Percentiles rank a stretch among this genome's conserved stretches.
phyloP scores from a whole-genome alignment of 306 rosid genomes.

The Cyamopsis tetragonoloba region DNA sequence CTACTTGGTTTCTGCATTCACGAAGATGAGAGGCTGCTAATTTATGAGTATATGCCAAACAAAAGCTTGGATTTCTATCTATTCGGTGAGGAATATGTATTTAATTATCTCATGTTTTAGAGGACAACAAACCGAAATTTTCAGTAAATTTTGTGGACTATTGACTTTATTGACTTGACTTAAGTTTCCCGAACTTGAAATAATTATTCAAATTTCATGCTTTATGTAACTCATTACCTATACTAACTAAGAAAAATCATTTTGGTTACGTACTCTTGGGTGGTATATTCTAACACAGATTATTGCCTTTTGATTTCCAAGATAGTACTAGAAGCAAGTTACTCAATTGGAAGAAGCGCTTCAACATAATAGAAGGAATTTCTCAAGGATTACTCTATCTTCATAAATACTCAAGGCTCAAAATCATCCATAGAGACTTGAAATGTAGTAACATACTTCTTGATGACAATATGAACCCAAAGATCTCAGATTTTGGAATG shows the following conservation, averaged over 20 bases:
- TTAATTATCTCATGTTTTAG: not conserved
- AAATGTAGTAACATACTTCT: too few relatives aligned
- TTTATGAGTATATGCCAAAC: constrained; percentile 32
- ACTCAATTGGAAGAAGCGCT: constrained; percentile 28
- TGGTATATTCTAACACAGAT: not conserved
- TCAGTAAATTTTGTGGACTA: not conserved
- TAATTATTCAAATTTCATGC: not conserved
- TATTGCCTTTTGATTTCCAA: not conserved
- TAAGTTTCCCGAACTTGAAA: not conserved
- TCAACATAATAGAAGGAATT: too few relatives aligned
- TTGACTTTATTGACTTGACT: not conserved
- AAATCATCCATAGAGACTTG: too few relatives aligned
- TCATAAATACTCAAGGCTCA: too few relatives aligned
- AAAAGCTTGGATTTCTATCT: constrained; percentile 31
- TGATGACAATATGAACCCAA: constrained; percentile 27
- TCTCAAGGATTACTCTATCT: too few relatives aligned
- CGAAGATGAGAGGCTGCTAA: constrained; percentile 21
- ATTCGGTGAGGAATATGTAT: constrained; percentile 32
- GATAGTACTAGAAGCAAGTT: not conserved
- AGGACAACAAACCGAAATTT: not conserved
- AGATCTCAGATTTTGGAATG: constrained; percentile 28
- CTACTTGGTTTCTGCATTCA: constrained; percentile 27
- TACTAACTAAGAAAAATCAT: not conserved
- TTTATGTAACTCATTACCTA: not conserved
- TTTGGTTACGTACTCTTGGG: not conserved